Evolutionary conservation across 2,329 filamentous ascomycete genomes (phyloP), one percentile per base, ranked within the genome.

Genomic region (Colletotrichum spaethianum): DNA sequence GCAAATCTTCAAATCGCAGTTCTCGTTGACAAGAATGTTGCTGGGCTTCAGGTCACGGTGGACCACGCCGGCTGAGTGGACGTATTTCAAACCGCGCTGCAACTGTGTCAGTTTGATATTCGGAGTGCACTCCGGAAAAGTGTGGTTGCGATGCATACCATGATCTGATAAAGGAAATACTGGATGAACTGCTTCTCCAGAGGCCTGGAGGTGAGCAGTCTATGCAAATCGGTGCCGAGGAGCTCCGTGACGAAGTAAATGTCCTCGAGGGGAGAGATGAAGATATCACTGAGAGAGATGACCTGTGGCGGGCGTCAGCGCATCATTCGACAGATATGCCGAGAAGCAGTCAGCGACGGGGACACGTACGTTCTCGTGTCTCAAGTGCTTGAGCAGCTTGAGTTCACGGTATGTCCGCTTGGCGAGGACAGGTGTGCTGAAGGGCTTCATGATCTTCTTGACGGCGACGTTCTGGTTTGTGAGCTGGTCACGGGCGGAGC

Each of bases 371-470:
- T 99, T 99, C 86, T 99, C 96, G 83, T 99, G 96, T 81, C 92
- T 92, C 73, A 99, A 87, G 81, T 99, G 96, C 88, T 98, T 99
- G 80, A 99, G 88, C 75, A 99, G 90, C 88, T 98, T 99, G 81
- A 99, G 87, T 84, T 99, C 96, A 80, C 96, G 92, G 83, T 99
- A 99, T 76, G 96, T 99, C 81, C 96, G 91, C 88, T 99, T 99
- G 71, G 96, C 96, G 59, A 99, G 89, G 71, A 99, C 96, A 1
- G 96, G 95, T n/a, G 96, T 99, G 88, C 95, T 98, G 86, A 99
- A 99, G 12, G 96, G 96, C 88, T 98, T 99, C 96, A 99, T 98
- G 81, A 99, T 99, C 91, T 99, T 99, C 90, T 99, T 99, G 82
- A 99, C 95, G 72, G 96, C 96, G 74, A 99, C 96, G 84, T 95